Percentiles rank a stretch among this genome's conserved stretches.
Evolutionary conservation across 805 yeast species (phyloP).

Genomic region (Starmerella sp.): DNA sequence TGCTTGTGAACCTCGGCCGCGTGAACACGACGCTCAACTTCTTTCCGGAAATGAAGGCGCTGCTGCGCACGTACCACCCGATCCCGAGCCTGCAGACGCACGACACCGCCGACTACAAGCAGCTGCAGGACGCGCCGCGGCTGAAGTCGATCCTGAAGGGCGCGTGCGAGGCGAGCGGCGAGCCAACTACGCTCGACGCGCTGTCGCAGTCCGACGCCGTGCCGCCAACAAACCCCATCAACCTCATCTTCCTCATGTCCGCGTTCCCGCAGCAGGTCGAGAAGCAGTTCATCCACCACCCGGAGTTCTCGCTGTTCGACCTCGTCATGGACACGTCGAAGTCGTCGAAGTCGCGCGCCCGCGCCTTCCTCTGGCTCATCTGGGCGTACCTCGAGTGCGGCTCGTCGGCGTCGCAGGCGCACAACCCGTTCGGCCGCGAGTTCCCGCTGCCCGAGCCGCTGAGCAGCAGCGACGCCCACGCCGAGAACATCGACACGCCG

Average conservation of each 20-base stretch:
- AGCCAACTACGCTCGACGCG: slow-evolving; percentile 13
- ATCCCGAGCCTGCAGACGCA: slow-evolving; percentile 79
- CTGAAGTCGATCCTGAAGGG: slow-evolving; percentile 81
- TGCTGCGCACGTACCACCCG: slow-evolving; percentile 83
- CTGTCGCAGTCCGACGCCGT: neutral
- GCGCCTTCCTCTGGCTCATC: slow-evolving; percentile 69
- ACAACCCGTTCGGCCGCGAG: slow-evolving; percentile 47
- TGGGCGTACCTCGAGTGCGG: slow-evolving; percentile 72
- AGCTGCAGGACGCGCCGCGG: slow-evolving; percentile 89
- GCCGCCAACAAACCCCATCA: slow-evolving; percentile 59
- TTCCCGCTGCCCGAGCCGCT: slow-evolving; percentile 36
- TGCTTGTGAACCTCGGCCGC: slow-evolving; percentile 82
- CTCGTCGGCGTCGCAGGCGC: slow-evolving; percentile 37
- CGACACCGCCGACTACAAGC: slow-evolving; percentile 49
- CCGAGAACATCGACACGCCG: slow-evolving; percentile 37
- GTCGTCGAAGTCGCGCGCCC: slow-evolving; percentile 55
- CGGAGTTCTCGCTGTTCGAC: slow-evolving; percentile 32
- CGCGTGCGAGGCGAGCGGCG: slow-evolving; percentile 57
- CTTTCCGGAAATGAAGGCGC: slow-evolving; percentile 91
- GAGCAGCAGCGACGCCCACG: slow-evolving; percentile 23
- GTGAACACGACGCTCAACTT: slow-evolving; percentile 89
- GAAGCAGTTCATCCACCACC: slow-evolving; percentile 28
- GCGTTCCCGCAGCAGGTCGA: slow-evolving; percentile 46
- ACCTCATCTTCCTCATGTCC: slow-evolving; percentile 62
- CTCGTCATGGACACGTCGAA: slow-evolving; percentile 53